Evolutionary conservation across 2,329 filamentous ascomycete genomes (phyloP).

Genomic region (Xylaria sp.): DNA sequence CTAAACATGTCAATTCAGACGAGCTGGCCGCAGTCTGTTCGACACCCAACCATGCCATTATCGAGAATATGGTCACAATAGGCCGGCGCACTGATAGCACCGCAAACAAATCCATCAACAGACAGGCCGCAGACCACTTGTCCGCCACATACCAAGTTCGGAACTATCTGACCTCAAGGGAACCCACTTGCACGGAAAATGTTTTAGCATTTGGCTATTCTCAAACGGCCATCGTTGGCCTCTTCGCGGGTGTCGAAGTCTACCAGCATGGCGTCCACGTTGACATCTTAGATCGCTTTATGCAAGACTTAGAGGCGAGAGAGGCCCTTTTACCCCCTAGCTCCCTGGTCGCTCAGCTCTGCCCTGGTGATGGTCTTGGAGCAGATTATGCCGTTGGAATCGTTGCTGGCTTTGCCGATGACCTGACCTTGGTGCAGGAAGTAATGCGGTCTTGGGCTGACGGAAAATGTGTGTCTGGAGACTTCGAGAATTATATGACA

Average conservation of each 20-base stretch:
- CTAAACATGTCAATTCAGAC: neutral
- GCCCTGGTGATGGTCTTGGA: neutral
- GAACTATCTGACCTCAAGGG: neutral
- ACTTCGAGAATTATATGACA: conserved; percentile 13
- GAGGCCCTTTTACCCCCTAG: neutral
- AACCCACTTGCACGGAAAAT: conserved; percentile 5
- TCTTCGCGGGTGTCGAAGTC: conserved; percentile 9
- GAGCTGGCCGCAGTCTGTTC: conserved; percentile 6
- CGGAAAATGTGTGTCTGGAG: conserved; percentile 4
- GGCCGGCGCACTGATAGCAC: neutral
- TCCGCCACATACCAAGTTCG: conserved; percentile 9
- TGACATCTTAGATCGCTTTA: neutral
- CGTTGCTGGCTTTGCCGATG: conserved; percentile 4
- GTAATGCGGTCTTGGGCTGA: conserved; percentile 17
- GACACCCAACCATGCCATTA: conserved; percentile 13
- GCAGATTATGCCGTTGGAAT: conserved; percentile 13
- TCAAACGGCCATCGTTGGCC: neutral
- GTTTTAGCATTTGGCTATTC: conserved; percentile 15
- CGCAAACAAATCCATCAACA: neutral
- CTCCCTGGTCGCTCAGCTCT: conserved; percentile 8
- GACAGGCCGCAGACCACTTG: neutral
- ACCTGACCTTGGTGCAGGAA: neutral
- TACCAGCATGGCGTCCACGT: conserved; percentile 10
- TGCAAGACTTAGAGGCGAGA: conserved; percentile 7
- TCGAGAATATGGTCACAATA: neutral